Percentiles rank a stretch among this genome's conserved stretches.
phyloP scores from a whole-genome alignment of 306 rosid genomes.

The Quercus dentata region DNA sequence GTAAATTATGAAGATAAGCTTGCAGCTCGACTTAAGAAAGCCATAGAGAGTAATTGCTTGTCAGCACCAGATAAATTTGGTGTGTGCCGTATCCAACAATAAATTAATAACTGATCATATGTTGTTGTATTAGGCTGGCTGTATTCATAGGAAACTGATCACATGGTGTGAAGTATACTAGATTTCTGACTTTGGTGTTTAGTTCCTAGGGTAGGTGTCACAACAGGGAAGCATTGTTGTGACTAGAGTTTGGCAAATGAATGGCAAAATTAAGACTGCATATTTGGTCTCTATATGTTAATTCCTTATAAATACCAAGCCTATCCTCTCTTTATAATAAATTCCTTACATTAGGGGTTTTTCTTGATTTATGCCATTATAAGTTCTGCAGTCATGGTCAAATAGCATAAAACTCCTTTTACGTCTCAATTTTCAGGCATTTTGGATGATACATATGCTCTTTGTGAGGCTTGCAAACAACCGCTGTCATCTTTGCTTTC shows the following conservation, averaged over 20 bases:
- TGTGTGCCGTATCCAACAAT: slow-evolving; percentile 11
- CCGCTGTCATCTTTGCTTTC: slow-evolving; percentile 46
- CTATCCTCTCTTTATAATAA: neutral
- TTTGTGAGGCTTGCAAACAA: slow-evolving; percentile 49
- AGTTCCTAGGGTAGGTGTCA: neutral
- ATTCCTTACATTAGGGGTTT: neutral
- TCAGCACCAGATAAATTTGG: slow-evolving; percentile 53
- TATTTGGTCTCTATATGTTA: neutral
- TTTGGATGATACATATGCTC: slow-evolving; percentile 60
- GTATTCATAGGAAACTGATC: neutral
- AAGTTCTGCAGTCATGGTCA: neutral
- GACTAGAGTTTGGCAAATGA: neutral
- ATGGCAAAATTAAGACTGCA: neutral
- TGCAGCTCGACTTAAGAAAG: slow-evolving; percentile 43
- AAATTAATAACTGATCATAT: slow-evolving; percentile 19
- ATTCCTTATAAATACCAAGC: neutral
- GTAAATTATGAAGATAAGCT: slow-evolving; percentile 56
- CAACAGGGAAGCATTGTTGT: neutral
- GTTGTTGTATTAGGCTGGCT: neutral
- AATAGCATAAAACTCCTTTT: neutral
- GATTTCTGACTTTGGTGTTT: neutral
- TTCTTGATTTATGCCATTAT: neutral
- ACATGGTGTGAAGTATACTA: neutral
- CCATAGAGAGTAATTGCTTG: slow-evolving; percentile 40
- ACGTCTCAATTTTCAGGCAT: slow-evolving; percentile 39